Conservation (phyloP, 768 basidiomycete genomes). For the Phallus indusiatus region DNA sequence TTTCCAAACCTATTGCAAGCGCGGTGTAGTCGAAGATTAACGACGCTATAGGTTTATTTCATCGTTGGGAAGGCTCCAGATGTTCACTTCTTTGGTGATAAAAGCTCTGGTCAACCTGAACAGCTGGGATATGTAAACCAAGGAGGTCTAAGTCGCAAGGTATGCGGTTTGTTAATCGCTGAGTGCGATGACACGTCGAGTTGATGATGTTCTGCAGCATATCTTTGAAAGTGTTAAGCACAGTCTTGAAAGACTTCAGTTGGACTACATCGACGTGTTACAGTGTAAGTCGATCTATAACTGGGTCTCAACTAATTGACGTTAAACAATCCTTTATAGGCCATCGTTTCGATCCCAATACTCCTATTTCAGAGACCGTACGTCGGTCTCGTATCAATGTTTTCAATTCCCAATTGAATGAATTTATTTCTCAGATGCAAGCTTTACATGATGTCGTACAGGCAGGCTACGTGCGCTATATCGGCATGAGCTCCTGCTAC, state of each 20-base stretch:
- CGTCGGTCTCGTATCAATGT: neutral
- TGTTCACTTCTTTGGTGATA: neutral
- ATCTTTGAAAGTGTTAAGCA: conserved; percentile 63
- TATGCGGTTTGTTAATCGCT: conserved; percentile 6
- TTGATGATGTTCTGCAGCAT: conserved; percentile 30
- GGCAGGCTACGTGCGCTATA: neutral
- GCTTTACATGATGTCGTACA: neutral
- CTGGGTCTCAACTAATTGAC: conserved; percentile 14
- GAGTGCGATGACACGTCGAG: neutral
- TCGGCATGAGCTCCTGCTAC: neutral
- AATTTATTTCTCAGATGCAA: neutral
- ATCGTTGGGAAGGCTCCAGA: neutral
- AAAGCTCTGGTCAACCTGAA: conserved; percentile 17
- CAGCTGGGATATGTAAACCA: conserved; percentile 38
- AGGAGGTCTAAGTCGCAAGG: conserved; percentile 36
- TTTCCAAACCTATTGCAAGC: neutral
- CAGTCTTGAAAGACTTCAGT: conserved; percentile 54
- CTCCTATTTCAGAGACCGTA: conserved; percentile 1
- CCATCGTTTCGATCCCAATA: neutral
- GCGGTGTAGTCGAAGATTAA: neutral
- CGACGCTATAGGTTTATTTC: neutral
- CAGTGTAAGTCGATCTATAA: conserved; percentile 52
- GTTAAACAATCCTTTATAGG: neutral
- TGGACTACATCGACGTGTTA: conserved; percentile 69
- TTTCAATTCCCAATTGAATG: neutral